A percentile compares a stretch with the other conserved stretches of the same genome.
Evolutionary conservation across 2,329 filamentous ascomycete species (phyloP).

Genomic region (Ilyonectria mors-panacis): DNA sequence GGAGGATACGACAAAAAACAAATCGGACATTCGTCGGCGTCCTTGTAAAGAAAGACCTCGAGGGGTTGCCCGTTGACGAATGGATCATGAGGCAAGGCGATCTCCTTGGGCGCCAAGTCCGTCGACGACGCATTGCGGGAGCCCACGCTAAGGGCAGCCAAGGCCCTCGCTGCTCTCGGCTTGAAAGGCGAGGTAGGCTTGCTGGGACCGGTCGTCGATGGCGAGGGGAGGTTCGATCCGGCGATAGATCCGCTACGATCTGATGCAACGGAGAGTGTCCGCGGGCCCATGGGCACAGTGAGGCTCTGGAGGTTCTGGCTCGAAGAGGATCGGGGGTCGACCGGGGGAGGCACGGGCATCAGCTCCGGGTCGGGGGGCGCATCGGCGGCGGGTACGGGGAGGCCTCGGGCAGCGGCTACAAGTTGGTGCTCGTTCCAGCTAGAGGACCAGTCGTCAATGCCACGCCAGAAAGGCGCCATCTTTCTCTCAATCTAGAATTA

Average conservation of each 20-base stretch:
- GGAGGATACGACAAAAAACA: conserved; percentile 97
- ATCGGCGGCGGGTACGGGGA: conserved; percentile 87
- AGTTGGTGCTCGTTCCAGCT: conserved; percentile 96
- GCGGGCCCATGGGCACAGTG: conserved; percentile 83
- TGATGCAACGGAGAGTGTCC: conserved; percentile 85
- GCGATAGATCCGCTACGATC: conserved; percentile 76
- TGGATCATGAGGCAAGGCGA: conserved; percentile 84
- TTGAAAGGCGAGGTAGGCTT: conserved; percentile 76
- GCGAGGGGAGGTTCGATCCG: conserved; percentile 69
- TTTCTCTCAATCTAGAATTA: conserved; percentile 85
- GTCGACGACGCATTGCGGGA: conserved; percentile 80
- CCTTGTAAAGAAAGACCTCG: conserved; percentile 94
- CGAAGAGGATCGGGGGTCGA: conserved; percentile 64
- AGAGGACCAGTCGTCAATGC: conserved; percentile 88
- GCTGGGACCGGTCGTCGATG: conserved; percentile 52
- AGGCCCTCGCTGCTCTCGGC: conserved; percentile 87
- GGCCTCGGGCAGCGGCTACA: conserved; percentile 88
- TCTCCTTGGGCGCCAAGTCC: conserved; percentile 82
- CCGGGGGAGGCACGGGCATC: conserved; percentile 62
- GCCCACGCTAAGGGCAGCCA: conserved; percentile 81
- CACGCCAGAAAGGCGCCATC: conserved; percentile 95
- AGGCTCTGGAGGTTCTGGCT: conserved; percentile 76
- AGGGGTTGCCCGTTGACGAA: conserved; percentile 95
- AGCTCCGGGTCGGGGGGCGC: conserved; percentile 81
- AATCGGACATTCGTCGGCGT: conserved; percentile 91